Conservation (phyloP, 2,329 filamentous ascomycete species). For the Uncinocarpus reesii region DNA sequence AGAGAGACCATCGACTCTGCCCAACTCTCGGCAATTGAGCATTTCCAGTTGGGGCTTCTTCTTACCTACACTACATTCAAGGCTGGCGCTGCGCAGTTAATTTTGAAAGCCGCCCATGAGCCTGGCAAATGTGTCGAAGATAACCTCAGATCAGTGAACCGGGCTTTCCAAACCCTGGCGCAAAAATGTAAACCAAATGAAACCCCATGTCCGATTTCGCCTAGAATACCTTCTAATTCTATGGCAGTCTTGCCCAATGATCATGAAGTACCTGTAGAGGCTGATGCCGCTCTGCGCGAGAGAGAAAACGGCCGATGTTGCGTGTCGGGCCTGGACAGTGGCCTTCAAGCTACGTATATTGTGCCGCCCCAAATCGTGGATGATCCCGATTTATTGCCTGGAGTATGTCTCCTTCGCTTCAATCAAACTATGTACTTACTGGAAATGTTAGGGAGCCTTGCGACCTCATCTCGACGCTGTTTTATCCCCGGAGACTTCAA, state of each 20-base stretch:
- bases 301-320: constrained; percentile 10
- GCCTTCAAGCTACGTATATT: constrained; percentile 9
- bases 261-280: background rate
- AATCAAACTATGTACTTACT: background rate
- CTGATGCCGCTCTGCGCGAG: constrained; percentile 2
- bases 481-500: background rate
- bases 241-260: constrained; percentile 4
- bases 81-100: background rate
- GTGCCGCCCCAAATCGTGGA: constrained; percentile 12
- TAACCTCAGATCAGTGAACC: constrained; percentile 1
- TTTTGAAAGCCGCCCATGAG: constrained; percentile 1
- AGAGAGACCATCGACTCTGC: constrained; percentile 4
- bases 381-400: constrained; percentile 4
- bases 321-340: constrained; percentile 6
- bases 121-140: constrained; percentile 3
- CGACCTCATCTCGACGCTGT: constrained; percentile 11
- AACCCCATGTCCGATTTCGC: background rate
- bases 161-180: constrained; percentile 5
- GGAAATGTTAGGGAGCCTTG: constrained; percentile 4
- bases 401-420: constrained; percentile 4
- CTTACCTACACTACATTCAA: background rate
- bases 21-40: constrained; percentile 10
- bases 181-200: constrained; percentile 5
- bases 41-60: constrained; percentile 2
- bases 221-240: background rate